phyloP scores from a whole-genome alignment of 352 stramenopile species.

The Globisporangium iwayamae region DNA sequence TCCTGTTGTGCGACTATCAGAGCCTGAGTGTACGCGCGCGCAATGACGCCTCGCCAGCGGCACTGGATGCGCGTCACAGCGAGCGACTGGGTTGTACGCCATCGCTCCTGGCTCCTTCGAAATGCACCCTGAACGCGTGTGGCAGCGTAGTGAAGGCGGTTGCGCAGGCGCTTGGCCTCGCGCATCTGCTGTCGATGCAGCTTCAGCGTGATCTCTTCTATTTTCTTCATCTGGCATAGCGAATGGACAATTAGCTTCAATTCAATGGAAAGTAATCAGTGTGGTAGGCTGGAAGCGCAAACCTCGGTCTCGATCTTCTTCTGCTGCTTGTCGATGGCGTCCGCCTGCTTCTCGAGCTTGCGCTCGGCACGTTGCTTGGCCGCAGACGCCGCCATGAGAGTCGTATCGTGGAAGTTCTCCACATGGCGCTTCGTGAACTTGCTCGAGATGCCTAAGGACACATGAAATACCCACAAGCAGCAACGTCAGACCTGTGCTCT shows the following conservation, averaged over 20 bases:
- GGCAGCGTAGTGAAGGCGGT: conserved; percentile 46
- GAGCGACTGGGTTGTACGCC: conserved; percentile 16
- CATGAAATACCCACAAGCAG: not conserved
- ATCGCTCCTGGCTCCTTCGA: conserved; percentile 21
- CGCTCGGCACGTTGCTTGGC: conserved; percentile 60
- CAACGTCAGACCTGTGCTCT: not conserved
- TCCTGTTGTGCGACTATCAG: conserved; percentile 21
- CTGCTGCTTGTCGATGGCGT: conserved; percentile 75
- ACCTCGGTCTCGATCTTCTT: conserved; percentile 79
- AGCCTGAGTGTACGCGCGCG: conserved; percentile 16
- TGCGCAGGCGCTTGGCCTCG: conserved; percentile 59
- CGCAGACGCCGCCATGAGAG: conserved; percentile 59
- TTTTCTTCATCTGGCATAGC: conserved; percentile 62
- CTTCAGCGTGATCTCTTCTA: conserved; percentile 61
- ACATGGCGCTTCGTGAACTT: conserved; percentile 80
- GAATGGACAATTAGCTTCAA: not conserved
- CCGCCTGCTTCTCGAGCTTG: conserved; percentile 59
- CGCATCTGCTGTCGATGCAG: conserved; percentile 64
- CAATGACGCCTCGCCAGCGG: conserved; percentile 32
- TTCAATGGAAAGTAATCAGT: too few species aligned
- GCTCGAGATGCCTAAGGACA: conserved; percentile 56
- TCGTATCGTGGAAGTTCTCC: conserved; percentile 73
- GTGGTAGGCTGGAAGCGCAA: not conserved
- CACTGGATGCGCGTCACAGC: conserved; percentile 44
- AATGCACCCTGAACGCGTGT: conserved; percentile 47